These are phyloP conservation scores for Globisporangium heterothallicum DNA, from an alignment of 352 stramenopile species.

Conservation along the genomic window DNA sequence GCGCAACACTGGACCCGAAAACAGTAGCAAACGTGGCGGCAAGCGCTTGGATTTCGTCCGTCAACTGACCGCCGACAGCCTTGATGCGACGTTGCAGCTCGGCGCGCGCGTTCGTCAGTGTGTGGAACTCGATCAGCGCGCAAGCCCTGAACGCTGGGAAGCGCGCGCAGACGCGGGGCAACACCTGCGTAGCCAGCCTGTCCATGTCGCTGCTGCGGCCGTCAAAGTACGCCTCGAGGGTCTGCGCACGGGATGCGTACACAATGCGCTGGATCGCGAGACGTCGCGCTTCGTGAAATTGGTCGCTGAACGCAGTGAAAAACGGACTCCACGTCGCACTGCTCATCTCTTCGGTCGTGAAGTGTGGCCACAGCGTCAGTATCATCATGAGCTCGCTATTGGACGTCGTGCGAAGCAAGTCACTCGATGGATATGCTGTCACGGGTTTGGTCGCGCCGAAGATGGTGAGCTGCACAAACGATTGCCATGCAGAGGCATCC, in stretches of 20 bases:
- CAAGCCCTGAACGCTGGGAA: not conserved
- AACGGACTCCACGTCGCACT: not conserved
- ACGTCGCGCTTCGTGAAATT: not conserved
- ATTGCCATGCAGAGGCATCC: not conserved
- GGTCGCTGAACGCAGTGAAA: not conserved
- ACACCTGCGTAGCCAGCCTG: not conserved
- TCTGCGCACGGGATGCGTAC: not conserved
- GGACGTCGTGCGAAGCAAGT: not conserved
- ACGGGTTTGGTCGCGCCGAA: not conserved
- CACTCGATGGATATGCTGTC: not conserved
- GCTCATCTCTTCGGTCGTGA: not conserved
- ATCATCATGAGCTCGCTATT: constrained; percentile 2
- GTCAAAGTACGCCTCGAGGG: not conserved
- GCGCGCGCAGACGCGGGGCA: not conserved
- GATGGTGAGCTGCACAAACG: not conserved
- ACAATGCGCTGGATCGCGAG: not conserved
- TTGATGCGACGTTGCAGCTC: not conserved
- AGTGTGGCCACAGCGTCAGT: not conserved
- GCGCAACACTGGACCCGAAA: not conserved
- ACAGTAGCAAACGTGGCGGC: not conserved
- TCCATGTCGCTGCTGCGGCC: not conserved
- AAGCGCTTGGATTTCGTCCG: not conserved
- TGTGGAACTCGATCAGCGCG: too few species aligned
- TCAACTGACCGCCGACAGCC: not conserved
- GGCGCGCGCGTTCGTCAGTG: too few species aligned